Base-by-base conservation (phyloP, 2,329 filamentous ascomycete species). In the Aspergillus felis region DNA sequence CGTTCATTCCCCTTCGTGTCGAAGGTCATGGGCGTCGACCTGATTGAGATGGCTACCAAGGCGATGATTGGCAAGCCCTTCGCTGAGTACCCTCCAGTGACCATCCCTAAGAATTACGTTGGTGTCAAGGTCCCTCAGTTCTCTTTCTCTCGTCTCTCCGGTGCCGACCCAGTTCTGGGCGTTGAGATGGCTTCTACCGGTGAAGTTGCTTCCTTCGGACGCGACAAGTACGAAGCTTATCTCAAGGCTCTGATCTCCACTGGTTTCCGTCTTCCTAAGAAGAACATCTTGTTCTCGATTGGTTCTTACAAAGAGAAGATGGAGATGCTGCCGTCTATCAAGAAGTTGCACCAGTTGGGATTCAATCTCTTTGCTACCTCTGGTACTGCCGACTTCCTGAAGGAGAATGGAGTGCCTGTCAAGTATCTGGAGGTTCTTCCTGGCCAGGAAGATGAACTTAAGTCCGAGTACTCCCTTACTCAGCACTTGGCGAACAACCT, bases 101-200 rank as follows among this genome's bases (percentile, higher is more conserved):
- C 84, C 57, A 84, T 97, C 51, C 84, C 89, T 3, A 82, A 88
- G 12, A 85, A 94, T 72, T 93, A 91, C 64, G 93, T 99, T 52
- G 94, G 91, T 78, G 91, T 97, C 73, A 99, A 99, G 81, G 94
- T 97, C 35, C 94, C 94, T 1, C 94, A 99, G 75, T 99, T 99
- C 83, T 97, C 92, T 64, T 99, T 99, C 86, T 97, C 94, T 27
- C 89, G 94, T 71, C 85, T 99, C 17, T 96, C 93, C 38, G 94
- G 94, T 49, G 94, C 94, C 4, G 94, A 99, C 73, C 94, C 94
- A 17, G 92, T 99, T 48, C 84, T 97, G 59, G 94, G 94, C 78
- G 94, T 99, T 6, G 94, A 99, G 79, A 99, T 99, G 94, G 94
- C 94, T 20, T 97, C 94, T 4, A 99, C 94, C 59, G 94, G 94